A percentile compares a stretch with the other conserved stretches of the same genome.
These are phyloP conservation scores for Pichia sporocuriosa DNA, from an alignment of 805 yeast genomes.

Conservation along the genomic window DNA sequence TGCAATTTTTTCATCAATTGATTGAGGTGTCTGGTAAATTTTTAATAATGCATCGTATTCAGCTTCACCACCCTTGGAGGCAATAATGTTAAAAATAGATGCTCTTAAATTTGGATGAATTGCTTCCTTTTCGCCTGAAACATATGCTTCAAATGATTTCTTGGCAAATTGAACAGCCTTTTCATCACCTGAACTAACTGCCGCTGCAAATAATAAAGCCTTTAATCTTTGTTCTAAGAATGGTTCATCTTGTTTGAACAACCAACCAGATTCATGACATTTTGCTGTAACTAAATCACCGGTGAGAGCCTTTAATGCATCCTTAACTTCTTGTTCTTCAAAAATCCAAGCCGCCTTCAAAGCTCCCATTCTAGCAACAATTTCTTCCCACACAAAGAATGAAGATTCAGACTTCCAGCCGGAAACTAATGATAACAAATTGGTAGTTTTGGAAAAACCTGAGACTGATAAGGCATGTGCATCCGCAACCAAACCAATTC, in stretches of 20 bases:
- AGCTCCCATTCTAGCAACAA: slow-evolving; percentile 35
- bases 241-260: slow-evolving; percentile 71
- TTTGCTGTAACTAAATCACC: slow-evolving; percentile 23
- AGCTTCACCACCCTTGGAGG: slow-evolving; percentile 32
- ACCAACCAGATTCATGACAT: slow-evolving; percentile 60
- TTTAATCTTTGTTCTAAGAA: slow-evolving; percentile 33
- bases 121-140: slow-evolving; percentile 24
- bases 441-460: slow-evolving; percentile 38
- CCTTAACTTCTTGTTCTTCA: slow-evolving; percentile 30
- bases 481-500: slow-evolving; percentile 53
- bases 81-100: slow-evolving; percentile 39
- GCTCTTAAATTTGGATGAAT: slow-evolving; percentile 42
- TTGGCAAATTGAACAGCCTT: slow-evolving; percentile 28
- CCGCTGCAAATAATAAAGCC: slow-evolving; percentile 36
- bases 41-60: slow-evolving; percentile 36
- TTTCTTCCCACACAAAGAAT: slow-evolving; percentile 53
- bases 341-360: slow-evolving; percentile 32
- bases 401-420: slow-evolving; percentile 34
- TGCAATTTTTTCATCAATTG: slow-evolving; percentile 52
- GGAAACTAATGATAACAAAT: slow-evolving; percentile 40
- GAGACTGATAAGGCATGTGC: slow-evolving; percentile 43
- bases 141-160: slow-evolving; percentile 24
- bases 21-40: slow-evolving; percentile 44
- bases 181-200: slow-evolving; percentile 36
- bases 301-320: slow-evolving; percentile 30